Base-by-base conservation (phyloP, 345 rosid genomes). In the Eucalyptus paniculata region DNA sequence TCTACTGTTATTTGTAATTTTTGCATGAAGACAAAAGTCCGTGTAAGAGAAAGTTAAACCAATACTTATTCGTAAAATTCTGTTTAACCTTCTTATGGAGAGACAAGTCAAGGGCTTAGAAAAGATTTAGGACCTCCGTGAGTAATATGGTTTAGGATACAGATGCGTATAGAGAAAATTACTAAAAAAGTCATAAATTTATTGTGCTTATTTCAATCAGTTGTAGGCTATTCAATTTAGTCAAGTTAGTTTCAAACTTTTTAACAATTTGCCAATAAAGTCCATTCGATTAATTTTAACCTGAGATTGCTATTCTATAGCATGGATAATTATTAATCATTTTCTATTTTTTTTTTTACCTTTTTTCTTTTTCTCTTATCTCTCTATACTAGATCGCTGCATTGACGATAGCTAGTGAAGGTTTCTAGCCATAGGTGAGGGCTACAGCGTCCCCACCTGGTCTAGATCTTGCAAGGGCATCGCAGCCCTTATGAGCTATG, bases 301-400 rank as follows among this genome's bases (percentile, higher is more conserved):
- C 1, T 1, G 5, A 53, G 10, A 53, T 53, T 2, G 2, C 24
- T 1, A 0, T 53, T 53, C 2, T 53, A 53, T 8, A 53, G 2
- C 58, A 53, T 53, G 5, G 5, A 53, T 53, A 8, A 53, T 53
- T 53, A 53, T 53, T 53, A 53, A 53, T 53, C 9, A 8, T 53
- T 53, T 53, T 53, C 5, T 53, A 3, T 18, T 7, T 53, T 17
- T 7, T 53, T 17, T 3, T 51, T 17, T 17, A 6, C 0, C 3
- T 6, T 51, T 51, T 3, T 7, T 44, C 2, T 51, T 17, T 8
- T 8, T 53, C 21, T 53, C 58, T 53, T 19, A 8, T 53, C 11
- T 53, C 11, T 0, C 11, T 53, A 0, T 21, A 0, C 2, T 0
- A 21, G 24, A 19, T 0, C 1, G 2, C 0, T 21, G 1, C 26